These are phyloP conservation scores for Ensete ventricosum DNA, from an alignment of 176 grass and related monocot species.

Conservation along the genomic window DNA sequence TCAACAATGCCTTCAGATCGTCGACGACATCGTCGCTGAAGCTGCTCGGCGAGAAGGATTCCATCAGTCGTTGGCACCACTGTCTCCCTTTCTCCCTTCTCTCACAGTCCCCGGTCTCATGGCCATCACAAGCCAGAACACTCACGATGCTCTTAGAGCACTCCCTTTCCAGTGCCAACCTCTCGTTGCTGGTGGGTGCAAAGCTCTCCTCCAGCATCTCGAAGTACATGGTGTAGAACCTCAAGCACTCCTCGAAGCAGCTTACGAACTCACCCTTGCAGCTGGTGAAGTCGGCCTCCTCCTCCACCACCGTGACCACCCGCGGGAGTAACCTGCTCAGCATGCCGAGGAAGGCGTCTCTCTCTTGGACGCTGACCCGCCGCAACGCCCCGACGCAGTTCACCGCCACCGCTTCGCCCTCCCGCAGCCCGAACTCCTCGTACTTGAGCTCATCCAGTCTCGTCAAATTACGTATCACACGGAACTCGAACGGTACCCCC, in stretches of 20 bases:
- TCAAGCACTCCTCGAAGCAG: constrained; percentile 20
- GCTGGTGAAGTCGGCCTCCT: constrained; percentile 17
- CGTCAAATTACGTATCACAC: background rate
- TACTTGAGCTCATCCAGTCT: background rate
- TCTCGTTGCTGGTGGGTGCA: constrained; percentile 12
- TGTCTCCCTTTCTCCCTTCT: constrained; percentile 21
- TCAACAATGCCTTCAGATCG: constrained; percentile 17
- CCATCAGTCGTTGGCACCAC: constrained; percentile 6
- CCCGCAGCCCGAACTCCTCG: constrained; percentile 4
- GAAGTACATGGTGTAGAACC: constrained; percentile 14
- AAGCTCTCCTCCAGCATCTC: constrained; percentile 29
- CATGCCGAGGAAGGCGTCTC: constrained; percentile 8
- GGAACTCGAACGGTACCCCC: constrained; percentile 18
- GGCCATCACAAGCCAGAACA: background rate
- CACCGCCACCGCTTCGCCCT: constrained; percentile 14
- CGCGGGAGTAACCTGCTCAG: background rate
- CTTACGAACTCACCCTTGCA: background rate
- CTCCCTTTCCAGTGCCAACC: constrained; percentile 16
- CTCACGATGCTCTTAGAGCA: constrained; percentile 7
- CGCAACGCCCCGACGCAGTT: constrained; percentile 17
- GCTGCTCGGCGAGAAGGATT: background rate
- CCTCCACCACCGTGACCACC: constrained; percentile 21
- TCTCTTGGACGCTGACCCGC: background rate
- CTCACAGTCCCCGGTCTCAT: background rate
- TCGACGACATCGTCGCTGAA: constrained; percentile 15